phyloP scores from a whole-genome alignment of 257 asterid genomes.

The Nicotiana paniculata region DNA sequence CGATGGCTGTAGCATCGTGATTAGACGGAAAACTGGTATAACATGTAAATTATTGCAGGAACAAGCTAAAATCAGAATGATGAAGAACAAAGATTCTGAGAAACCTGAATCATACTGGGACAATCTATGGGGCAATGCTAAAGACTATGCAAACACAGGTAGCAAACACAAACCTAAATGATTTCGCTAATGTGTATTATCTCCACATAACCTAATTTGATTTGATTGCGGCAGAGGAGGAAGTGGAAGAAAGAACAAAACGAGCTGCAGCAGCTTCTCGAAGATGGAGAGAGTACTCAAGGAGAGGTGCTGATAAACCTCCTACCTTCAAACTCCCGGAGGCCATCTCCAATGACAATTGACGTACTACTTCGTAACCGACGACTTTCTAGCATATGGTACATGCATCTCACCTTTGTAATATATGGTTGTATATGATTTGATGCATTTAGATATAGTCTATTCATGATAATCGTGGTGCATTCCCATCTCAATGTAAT shows the following conservation, averaged over 20 bases:
- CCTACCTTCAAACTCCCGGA: conserved; percentile 89
- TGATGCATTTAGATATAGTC: not conserved
- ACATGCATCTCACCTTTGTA: conserved; percentile 5
- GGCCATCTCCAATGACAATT: conserved; percentile 50
- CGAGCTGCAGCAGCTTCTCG: conserved; percentile 96
- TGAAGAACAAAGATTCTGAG: conserved; percentile 62
- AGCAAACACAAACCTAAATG: not conserved
- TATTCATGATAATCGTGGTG: not conserved
- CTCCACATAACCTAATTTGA: not conserved
- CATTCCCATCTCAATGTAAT: not conserved
- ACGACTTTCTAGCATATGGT: not conserved
- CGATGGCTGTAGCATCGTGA: not conserved
- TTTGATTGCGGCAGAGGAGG: conserved; percentile 50
- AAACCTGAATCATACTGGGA: conserved; percentile 59
- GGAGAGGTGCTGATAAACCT: conserved; percentile 77
- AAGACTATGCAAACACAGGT: conserved; percentile 46
- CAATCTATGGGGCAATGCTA: conserved; percentile 69
- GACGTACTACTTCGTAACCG: conserved; percentile 2
- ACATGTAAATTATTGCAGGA: conserved; percentile 35
- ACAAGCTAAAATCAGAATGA: conserved; percentile 70
- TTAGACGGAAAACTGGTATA: not conserved
- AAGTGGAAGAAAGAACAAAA: conserved; percentile 58
- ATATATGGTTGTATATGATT: not conserved
- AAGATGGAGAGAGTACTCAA: conserved; percentile 93
- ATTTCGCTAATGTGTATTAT: not conserved